Percentiles rank a stretch among this genome's conserved stretches.
Conservation (phyloP, 768 basidiomycete species). For the Trametes elegans region DNA sequence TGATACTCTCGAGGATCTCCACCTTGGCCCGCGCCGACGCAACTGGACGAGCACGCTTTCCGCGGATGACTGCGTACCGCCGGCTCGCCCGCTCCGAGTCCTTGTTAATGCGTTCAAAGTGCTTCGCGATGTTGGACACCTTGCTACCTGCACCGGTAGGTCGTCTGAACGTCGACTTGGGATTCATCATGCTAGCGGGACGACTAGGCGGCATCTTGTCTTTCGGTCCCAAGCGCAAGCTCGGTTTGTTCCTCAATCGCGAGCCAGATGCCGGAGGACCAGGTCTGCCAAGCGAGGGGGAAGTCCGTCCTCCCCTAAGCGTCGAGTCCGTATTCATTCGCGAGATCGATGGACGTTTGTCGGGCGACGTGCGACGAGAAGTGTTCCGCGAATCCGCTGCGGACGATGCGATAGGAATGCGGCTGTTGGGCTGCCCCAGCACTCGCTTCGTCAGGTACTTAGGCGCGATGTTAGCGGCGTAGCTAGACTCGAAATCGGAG, state of each 20-base stretch:
- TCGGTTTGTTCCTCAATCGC: slow-evolving; percentile 37
- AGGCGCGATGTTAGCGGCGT: slow-evolving; percentile 90
- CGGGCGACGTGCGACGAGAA: slow-evolving; percentile 70
- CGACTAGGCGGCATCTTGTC: slow-evolving; percentile 42
- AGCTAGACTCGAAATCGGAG: slow-evolving; percentile 90
- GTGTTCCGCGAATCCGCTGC: slow-evolving; percentile 58
- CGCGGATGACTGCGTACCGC: slow-evolving; percentile 83
- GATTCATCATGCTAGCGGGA: slow-evolving; percentile 38
- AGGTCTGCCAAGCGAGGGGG: slow-evolving; percentile 44
- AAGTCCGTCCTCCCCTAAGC: slow-evolving; percentile 22
- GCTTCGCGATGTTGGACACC: slow-evolving; percentile 85
- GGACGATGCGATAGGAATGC: slow-evolving; percentile 49
- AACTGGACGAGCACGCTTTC: slow-evolving; percentile 86
- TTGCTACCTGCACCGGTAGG: slow-evolving; percentile 55
- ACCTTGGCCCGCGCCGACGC: slow-evolving; percentile 86
- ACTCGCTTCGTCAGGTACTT: slow-evolving; percentile 61
- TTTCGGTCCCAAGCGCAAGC: slow-evolving; percentile 33
- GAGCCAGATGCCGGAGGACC: slow-evolving; percentile 29
- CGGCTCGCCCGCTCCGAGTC: slow-evolving; percentile 74
- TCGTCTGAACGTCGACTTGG: slow-evolving; percentile 56
- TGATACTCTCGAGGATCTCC: slow-evolving; percentile 83
- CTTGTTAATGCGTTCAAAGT: slow-evolving; percentile 82
- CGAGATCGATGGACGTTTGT: slow-evolving; percentile 47
- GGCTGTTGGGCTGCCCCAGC: slow-evolving; percentile 35
- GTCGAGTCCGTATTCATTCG: slow-evolving; percentile 26